These are phyloP conservation scores for Kalanchoe fedtschenkoi DNA, from an alignment of 164 flowering plant genomes.

Conservation along the genomic window DNA sequence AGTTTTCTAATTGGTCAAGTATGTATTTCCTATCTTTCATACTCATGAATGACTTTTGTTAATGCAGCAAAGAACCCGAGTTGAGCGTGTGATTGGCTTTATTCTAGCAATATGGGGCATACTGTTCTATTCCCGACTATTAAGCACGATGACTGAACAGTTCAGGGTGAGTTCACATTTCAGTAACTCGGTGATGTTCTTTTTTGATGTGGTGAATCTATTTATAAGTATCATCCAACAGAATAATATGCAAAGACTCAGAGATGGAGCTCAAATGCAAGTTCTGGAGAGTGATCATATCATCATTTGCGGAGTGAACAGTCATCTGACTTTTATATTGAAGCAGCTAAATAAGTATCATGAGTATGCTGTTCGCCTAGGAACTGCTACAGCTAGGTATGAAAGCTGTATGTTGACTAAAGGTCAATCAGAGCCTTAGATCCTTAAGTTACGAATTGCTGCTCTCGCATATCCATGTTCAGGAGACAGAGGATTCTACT, in stretches of 20 bases:
- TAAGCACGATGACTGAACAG: constrained; percentile 98
- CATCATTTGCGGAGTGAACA: constrained; percentile 85
- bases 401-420: constrained; percentile 3
- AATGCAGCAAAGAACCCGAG: constrained; percentile 78
- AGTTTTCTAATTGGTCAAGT: constrained; percentile 2
- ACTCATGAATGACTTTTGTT: constrained; percentile 7
- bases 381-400: constrained; percentile 95
- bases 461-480: constrained; percentile 8
- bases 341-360: constrained; percentile 93
- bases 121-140: constrained; percentile 77
- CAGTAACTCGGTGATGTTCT: background rate
- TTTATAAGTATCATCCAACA: constrained; percentile 23
- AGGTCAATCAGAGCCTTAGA: background rate
- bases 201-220: constrained; percentile 1
- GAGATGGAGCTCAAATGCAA: constrained; percentile 96
- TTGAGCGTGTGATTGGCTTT: constrained; percentile 86
- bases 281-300: constrained; percentile 90
- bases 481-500: constrained; percentile 97
- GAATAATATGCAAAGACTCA: constrained; percentile 84
- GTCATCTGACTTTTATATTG: constrained; percentile 68
- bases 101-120: constrained; percentile 95
- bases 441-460: background rate
- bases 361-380: constrained; percentile 81
- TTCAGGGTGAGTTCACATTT: constrained; percentile 60
- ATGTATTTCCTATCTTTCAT: background rate